These are phyloP conservation scores for Talaromyces piceae DNA, from an alignment of 2,329 filamentous ascomycete species.

Conservation along the genomic window DNA sequence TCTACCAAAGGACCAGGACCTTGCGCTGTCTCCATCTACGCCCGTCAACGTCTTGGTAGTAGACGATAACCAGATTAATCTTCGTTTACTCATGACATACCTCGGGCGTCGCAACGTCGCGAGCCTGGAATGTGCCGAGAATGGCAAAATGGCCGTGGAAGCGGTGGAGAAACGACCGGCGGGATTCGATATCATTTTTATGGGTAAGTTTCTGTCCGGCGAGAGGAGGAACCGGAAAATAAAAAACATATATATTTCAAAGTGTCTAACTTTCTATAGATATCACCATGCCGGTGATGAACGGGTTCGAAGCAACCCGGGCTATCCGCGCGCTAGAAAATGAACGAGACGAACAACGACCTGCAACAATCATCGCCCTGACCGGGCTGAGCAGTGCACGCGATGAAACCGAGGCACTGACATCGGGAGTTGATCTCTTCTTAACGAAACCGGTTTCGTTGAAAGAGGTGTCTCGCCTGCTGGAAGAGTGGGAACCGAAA, in stretches of 20 bases:
- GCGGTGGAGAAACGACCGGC: slow-evolving; percentile 25
- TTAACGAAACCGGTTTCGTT: slow-evolving; percentile 43
- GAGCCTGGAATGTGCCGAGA: slow-evolving; percentile 32
- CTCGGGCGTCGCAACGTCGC: slow-evolving; percentile 32
- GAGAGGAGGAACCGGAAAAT: neutral
- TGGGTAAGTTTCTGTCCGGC: slow-evolving; percentile 22
- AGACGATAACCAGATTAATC: slow-evolving; percentile 41
- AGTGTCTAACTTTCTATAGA: too few relatives aligned
- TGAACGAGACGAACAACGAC: slow-evolving; percentile 23
- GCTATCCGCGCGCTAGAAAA: slow-evolving; percentile 38
- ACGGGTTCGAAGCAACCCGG: slow-evolving; percentile 41
- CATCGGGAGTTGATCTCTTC: slow-evolving; percentile 40
- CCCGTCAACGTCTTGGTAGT: slow-evolving; percentile 33
- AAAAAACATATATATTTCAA: too few relatives aligned
- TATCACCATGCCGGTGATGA: slow-evolving; percentile 43
- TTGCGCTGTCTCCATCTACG: neutral
- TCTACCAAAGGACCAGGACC: neutral
- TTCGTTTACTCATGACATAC: slow-evolving; percentile 38
- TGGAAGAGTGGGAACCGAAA: slow-evolving; percentile 32
- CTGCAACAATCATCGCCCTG: slow-evolving; percentile 38
- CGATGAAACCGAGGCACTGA: slow-evolving; percentile 37
- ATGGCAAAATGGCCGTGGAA: slow-evolving; percentile 38
- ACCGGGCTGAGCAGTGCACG: slow-evolving; percentile 39
- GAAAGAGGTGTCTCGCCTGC: slow-evolving; percentile 34
- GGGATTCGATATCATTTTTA: slow-evolving; percentile 40